Evolutionary conservation across 2,329 filamentous ascomycete species (phyloP), one percentile per base, ranked within the genome.

Genomic region (Pseudocercospora pini-densiflorae): DNA sequence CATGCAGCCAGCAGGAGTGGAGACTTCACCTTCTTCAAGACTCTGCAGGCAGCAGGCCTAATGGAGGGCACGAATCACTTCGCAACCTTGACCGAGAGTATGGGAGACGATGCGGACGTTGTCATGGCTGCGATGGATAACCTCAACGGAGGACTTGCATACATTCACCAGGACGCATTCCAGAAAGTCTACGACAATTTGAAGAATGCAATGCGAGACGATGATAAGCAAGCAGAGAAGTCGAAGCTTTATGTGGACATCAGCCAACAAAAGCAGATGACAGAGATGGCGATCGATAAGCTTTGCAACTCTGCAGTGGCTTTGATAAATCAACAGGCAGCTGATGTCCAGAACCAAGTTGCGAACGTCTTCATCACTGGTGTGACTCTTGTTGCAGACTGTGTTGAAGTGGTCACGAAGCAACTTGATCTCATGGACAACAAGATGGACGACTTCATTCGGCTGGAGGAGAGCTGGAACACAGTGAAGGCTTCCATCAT

Each of bases 11-110:
- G 79, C 65, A 75, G 79, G 23, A 83, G 79, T 49, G 79, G 79
- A 54, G 80, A 82, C 70, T 83, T 81, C 66, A 79, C 76, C 57
- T 83, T 83, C 74, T 83, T 83, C 78, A 83, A 82, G 65, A 77
- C 77, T 1, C 77, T 83, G 23, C 81, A 83, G 72, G 81, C 79
- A 16, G 76, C 80, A 36, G 76, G 77, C 16, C 74, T 83, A 58
- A 74, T 82, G 59, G 80, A 82, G 62, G 80, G 81, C 27, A 81
- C 77, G 8, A 81, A 82, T 67, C 79, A 83, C 72, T 79, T 82
- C 4, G 80, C 80, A n/a, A 76, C 78, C 27, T 74, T 83, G 51
- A 75, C 77, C 19, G 75, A 77, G 0, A 72, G 75, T 4, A 75
- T 83, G 12, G 79, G 79, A 8, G 77, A 81, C 63, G 79, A 81